phyloP scores from a whole-genome alignment of 805 yeast genomes.

The Naumovozyma castellii region DNA sequence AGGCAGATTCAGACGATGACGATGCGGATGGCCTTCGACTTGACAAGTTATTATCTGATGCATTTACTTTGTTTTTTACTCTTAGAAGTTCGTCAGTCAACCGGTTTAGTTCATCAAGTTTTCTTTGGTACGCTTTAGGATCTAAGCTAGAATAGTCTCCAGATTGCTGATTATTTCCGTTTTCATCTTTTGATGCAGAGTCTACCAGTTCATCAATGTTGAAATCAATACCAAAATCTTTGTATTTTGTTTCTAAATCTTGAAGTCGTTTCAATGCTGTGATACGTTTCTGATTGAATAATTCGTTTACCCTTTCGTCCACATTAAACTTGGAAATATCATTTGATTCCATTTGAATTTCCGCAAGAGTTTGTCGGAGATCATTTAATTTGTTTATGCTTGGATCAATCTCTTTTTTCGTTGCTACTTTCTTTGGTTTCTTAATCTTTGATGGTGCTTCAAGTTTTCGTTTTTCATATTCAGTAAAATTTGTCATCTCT shows the following conservation, averaged over 20 bases:
- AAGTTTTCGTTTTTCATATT: conserved; percentile 22
- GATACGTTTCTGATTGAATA: conserved; percentile 49
- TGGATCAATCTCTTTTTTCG: conserved; percentile 33
- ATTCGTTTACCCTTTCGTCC: conserved; percentile 41
- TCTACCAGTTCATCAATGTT: conserved; percentile 10
- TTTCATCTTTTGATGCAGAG: neutral
- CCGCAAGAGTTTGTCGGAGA: conserved; percentile 48
- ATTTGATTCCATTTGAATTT: conserved; percentile 64
- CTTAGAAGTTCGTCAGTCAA: conserved; percentile 17
- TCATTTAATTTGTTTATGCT: conserved; percentile 48
- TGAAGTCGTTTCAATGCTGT: conserved; percentile 64
- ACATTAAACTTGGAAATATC: conserved; percentile 61
- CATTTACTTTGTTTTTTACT: conserved; percentile 8
- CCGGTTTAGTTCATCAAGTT: conserved; percentile 20
- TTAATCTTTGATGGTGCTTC: conserved; percentile 10
- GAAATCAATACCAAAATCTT: conserved; percentile 55
- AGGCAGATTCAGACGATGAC: conserved; percentile 6
- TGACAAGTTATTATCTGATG: neutral
- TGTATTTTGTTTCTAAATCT: conserved; percentile 58
- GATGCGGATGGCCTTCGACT: conserved; percentile 1
- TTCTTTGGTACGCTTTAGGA: conserved; percentile 15
- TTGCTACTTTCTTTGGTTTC: conserved; percentile 2
- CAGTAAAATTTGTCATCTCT: conserved; percentile 77
- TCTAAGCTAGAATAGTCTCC: conserved; percentile 17
- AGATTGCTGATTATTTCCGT: neutral